phyloP scores from a whole-genome alignment of 2,329 filamentous ascomycete genomes.

The Fusarium albosuccineum region DNA sequence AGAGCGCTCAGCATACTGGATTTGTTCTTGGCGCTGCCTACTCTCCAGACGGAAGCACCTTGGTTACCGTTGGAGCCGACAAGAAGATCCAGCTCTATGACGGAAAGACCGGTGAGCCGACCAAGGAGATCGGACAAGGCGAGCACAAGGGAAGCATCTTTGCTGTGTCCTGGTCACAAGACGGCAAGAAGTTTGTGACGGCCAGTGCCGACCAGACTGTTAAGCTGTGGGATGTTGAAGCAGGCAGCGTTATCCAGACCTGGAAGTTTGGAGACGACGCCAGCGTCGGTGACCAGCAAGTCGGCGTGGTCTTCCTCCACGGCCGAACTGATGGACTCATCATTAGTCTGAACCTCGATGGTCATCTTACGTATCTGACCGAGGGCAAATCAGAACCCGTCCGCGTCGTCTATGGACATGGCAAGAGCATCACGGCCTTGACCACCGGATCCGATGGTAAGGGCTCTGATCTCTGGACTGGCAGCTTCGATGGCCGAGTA shows the following conservation, averaged over 20 bases:
- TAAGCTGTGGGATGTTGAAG: conserved; percentile 91
- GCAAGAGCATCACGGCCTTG: conserved; percentile 89
- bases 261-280: conserved; percentile 88
- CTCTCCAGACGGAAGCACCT: conserved; percentile 83
- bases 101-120: conserved; percentile 91
- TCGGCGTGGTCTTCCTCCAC: conserved; percentile 91
- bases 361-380: conserved; percentile 89
- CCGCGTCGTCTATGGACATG: conserved; percentile 85
- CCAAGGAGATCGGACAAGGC: conserved; percentile 81
- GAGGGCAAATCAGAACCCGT: conserved; percentile 78
- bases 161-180: conserved; percentile 87
- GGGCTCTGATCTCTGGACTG: conserved; percentile 81
- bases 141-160: conserved; percentile 95
- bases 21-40: conserved; percentile 92
- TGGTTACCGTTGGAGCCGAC: conserved; percentile 95
- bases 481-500: conserved; percentile 91
- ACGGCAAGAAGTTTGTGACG: conserved; percentile 89
- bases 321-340: conserved; percentile 87
- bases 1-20: conserved; percentile 83
- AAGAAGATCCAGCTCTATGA: conserved; percentile 94
- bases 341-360: conserved; percentile 88
- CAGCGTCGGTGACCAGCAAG: conserved; percentile 87
- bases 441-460: conserved; percentile 60
- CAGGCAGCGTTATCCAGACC: conserved; percentile 80
- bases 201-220: conserved; percentile 95